Conservation (phyloP, 2,329 filamentous ascomycete genomes). For the Ophiostoma himal-ulmi region DNA sequence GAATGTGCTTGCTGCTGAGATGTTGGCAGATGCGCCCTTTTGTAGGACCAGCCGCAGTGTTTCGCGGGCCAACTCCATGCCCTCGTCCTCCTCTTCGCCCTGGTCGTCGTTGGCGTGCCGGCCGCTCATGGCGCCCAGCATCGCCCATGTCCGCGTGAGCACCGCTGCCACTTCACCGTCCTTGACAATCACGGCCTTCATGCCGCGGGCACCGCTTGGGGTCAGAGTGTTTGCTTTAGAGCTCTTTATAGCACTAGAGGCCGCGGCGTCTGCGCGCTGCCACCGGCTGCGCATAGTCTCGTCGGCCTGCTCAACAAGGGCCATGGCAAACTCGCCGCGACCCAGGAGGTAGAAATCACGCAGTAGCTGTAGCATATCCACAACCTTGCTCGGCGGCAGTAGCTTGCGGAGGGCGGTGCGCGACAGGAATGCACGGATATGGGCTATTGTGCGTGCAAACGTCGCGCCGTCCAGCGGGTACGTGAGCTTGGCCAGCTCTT, state of each 20-base stretch:
- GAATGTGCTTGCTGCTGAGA: background rate
- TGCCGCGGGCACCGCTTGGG: conserved; percentile 40
- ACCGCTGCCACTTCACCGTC: conserved; percentile 79
- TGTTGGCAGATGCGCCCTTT: conserved; percentile 40
- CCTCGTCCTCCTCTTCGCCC: conserved; percentile 71
- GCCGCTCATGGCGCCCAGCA: conserved; percentile 67
- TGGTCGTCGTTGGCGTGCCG: conserved; percentile 60
- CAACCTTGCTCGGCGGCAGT: conserved; percentile 68
- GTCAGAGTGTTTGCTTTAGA: conserved; percentile 13
- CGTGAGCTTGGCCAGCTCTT: conserved; percentile 59
- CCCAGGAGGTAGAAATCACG: conserved; percentile 83
- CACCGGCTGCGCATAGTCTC: conserved; percentile 69
- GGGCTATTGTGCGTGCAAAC: conserved; percentile 65
- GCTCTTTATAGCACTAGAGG: background rate
- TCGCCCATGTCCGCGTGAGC: conserved; percentile 70
- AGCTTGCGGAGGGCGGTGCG: conserved; percentile 77
- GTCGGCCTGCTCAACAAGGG: conserved; percentile 79
- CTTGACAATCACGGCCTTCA: conserved; percentile 66
- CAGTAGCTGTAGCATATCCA: conserved; percentile 70
- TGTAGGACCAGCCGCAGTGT: conserved; percentile 62
- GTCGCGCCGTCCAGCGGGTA: conserved; percentile 68
- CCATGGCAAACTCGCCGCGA: conserved; percentile 85
- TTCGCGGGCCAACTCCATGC: conserved; percentile 74
- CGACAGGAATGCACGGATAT: conserved; percentile 75
- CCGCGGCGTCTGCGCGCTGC: conserved; percentile 47